These are phyloP conservation scores for Cadophora luteo-olivacea DNA, from an alignment of 2,329 filamentous ascomycete genomes.

Conservation along the genomic window DNA sequence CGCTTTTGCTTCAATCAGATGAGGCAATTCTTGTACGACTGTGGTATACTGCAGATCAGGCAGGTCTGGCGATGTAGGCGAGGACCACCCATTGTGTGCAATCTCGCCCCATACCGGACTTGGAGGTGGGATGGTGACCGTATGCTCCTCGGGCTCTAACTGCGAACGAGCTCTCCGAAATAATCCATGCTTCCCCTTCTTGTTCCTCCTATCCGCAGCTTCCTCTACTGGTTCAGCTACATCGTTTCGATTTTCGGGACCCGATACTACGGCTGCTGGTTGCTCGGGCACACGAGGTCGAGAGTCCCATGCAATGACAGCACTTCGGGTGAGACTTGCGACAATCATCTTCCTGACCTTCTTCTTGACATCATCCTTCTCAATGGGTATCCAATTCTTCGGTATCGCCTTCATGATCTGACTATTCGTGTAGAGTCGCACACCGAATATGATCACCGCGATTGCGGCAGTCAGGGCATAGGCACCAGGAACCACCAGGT, in stretches of 20 bases:
- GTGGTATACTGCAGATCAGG: slow-evolving; percentile 83
- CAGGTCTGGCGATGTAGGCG: slow-evolving; percentile 75
- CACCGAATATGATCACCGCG: slow-evolving; percentile 78
- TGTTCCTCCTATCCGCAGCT: slow-evolving; percentile 18
- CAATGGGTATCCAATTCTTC: slow-evolving; percentile 83
- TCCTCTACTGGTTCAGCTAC: slow-evolving; percentile 31
- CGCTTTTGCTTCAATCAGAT: slow-evolving; percentile 90
- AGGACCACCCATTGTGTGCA: slow-evolving; percentile 87
- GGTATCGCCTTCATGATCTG: slow-evolving; percentile 83
- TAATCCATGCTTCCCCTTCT: slow-evolving; percentile 22
- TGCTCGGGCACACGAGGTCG: slow-evolving; percentile 64
- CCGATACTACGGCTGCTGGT: slow-evolving; percentile 40
- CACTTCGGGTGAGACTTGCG: slow-evolving; percentile 75
- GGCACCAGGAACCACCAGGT: slow-evolving; percentile 79
- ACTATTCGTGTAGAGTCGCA: slow-evolving; percentile 86
- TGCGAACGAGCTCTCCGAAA: slow-evolving; percentile 23
- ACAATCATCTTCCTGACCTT: slow-evolving; percentile 78
- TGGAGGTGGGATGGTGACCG: slow-evolving; percentile 35
- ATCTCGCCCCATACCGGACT: slow-evolving; percentile 76
- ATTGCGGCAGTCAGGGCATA: slow-evolving; percentile 77
- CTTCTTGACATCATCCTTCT: slow-evolving; percentile 80
- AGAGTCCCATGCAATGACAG: slow-evolving; percentile 80
- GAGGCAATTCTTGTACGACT: slow-evolving; percentile 83
- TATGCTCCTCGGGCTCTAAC: slow-evolving; percentile 32
- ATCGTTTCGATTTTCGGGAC: slow-evolving; percentile 41